Conservation (phyloP, 2,329 filamentous ascomycete genomes). For the Nigrospora osmanthi region DNA sequence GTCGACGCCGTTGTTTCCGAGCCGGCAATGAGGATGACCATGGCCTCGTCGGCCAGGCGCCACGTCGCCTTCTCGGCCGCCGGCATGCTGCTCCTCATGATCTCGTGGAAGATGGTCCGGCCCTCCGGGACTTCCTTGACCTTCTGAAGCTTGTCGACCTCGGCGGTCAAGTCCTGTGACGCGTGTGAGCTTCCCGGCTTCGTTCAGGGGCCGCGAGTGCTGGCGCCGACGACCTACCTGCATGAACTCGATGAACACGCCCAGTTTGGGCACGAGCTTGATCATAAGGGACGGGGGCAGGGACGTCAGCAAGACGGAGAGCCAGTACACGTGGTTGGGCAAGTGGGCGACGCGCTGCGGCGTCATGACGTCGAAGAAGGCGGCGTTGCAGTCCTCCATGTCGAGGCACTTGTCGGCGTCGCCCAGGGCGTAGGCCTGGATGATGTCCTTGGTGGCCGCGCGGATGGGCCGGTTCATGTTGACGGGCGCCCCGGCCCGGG, state of each 20-base stretch:
- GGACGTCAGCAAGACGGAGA: conserved; percentile 9
- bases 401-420: conserved; percentile 16
- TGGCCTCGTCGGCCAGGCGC: conserved; percentile 10
- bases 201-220: background rate
- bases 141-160: conserved; percentile 10
- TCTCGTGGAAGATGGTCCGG: conserved; percentile 17
- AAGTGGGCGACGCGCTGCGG: conserved; percentile 10
- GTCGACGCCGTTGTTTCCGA: conserved; percentile 13
- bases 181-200: background rate
- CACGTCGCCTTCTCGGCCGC: conserved; percentile 9
- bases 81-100: conserved; percentile 11
- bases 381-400: conserved; percentile 18
- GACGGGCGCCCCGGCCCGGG: conserved; percentile 5
- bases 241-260: conserved; percentile 7
- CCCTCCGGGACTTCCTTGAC: conserved; percentile 12
- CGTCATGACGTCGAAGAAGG: conserved; percentile 15
- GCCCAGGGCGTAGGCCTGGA: conserved; percentile 13
- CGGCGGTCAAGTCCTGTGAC: conserved; percentile 5
- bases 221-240: conserved; percentile 2
- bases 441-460: conserved; percentile 14
- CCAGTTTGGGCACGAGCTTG: conserved; percentile 8
- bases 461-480: conserved; percentile 9
- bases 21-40: conserved; percentile 8
- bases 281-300: conserved; percentile 13
- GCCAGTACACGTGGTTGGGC: conserved; percentile 12